Evolutionary conservation across 2,329 filamentous ascomycete species (phyloP), one percentile per base, ranked within the genome.

Genomic region (Dothistroma pini): DNA sequence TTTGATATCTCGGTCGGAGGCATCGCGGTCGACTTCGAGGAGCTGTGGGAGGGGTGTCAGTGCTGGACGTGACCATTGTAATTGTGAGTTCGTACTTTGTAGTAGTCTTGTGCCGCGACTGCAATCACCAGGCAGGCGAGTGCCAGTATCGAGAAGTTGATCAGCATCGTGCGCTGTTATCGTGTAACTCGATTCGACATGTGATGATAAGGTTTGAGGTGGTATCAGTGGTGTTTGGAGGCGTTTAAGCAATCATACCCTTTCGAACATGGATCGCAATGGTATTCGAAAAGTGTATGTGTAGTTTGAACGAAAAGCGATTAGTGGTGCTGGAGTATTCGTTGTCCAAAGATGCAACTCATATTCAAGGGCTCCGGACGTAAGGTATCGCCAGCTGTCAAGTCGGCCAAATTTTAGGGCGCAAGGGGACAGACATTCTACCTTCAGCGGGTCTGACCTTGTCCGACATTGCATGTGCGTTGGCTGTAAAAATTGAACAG

Each of bases 1-100:
- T 78, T 99, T 99, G 74, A 99, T 89, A 71, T 97, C 89, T 71
- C 88, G 87, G 57, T 96, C 92, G 52, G 86, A 88, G 16, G 93
- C 93, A 62, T 88, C 82, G 71, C 86, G 91, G 71, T 88, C 84
- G 65, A 99, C 79, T 58, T 89, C 91, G 29, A 99, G 85, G 61
- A 96, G 79, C 86, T 96, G 79, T 48, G n/a, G 29, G 34, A 9
- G 10, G 14, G 31, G 21, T 4, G 65, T 80, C 80, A 65, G 78
- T 50, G 29, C 2, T 21, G n/a, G 14, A 51, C 22, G 32, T 52
- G 22, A 44, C n/a, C 41, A 19, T 29, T 31, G 25, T 6, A n/a
- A n/a, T 31, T 25, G 11, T n/a, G 21, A n/a, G 2, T n/a, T 41
- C 73, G 57, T 75, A 89, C 89, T 76, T 92, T 91, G 77, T 95